Percentiles rank a stretch among this genome's conserved stretches.
Evolutionary conservation across 805 yeast species (phyloP).

Genomic region (Sporopachydermia lactativora): DNA sequence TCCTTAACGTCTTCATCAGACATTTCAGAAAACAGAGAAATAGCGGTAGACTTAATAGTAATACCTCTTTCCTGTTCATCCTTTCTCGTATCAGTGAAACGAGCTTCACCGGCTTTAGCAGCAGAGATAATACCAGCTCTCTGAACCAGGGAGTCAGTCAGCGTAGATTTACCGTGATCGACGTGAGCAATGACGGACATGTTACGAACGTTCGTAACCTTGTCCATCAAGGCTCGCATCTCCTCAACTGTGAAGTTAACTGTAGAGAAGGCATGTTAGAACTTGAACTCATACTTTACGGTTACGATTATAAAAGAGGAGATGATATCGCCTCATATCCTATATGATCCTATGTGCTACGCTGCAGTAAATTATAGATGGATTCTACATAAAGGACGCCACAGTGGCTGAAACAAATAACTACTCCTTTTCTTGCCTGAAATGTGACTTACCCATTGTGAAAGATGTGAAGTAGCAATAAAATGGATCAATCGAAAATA

Average conservation of each 20-base stretch:
- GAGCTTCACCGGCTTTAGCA: constrained; percentile 99
- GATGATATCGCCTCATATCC: too few species aligned
- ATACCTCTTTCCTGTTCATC: constrained; percentile 99
- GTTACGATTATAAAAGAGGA: too few species aligned
- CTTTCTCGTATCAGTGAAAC: constrained; percentile 99
- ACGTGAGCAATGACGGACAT: constrained; percentile 99
- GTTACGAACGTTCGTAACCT: constrained; percentile 99
- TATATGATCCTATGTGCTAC: too few species aligned
- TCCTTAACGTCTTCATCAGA: constrained; percentile 71
- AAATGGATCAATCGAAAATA: neutral
- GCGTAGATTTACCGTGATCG: constrained; percentile 99
- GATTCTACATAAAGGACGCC: too few species aligned
- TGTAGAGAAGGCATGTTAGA: too few species aligned
- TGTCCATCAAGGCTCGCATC: constrained; percentile 99
- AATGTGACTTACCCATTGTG: constrained; percentile 1
- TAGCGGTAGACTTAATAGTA: constrained; percentile 97
- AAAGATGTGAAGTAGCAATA: too few species aligned
- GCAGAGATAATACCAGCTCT: constrained; percentile 99
- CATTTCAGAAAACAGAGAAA: constrained; percentile 87
- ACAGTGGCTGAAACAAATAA: too few species aligned
- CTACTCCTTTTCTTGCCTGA: too few species aligned
- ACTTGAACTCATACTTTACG: too few species aligned
- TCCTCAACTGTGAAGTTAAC: constrained; percentile 34
- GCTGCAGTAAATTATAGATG: too few species aligned
- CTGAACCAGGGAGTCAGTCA: constrained; percentile 98